These are phyloP conservation scores for Yamadazyma membranifaciens DNA, from an alignment of 1,139 yeast species.

Conservation along the genomic window DNA sequence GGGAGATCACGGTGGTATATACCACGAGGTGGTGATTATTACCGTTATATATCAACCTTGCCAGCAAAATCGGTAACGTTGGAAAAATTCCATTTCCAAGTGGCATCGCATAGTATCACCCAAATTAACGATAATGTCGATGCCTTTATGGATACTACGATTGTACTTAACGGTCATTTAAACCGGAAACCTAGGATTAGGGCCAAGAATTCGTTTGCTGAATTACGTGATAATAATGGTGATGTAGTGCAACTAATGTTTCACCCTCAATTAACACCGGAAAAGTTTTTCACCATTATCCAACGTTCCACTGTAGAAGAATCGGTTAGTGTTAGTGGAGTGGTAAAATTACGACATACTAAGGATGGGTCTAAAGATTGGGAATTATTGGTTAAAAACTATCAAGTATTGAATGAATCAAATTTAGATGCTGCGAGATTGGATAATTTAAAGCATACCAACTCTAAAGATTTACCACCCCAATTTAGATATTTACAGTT, in stretches of 20 bases:
- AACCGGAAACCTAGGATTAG: conserved; percentile 61
- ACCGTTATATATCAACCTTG: conserved; percentile 9
- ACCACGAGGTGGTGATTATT: not conserved
- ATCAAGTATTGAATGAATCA: conserved; percentile 65
- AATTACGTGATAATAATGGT: conserved; percentile 71
- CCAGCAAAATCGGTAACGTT: conserved; percentile 26
- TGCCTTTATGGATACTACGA: conserved; percentile 14
- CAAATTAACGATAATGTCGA: conserved; percentile 18
- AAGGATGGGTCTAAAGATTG: conserved; percentile 29
- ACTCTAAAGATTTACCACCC: conserved; percentile 63
- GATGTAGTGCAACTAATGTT: conserved; percentile 61
- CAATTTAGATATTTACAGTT: conserved; percentile 80
- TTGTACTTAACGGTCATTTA: conserved; percentile 75
- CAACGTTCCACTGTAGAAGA: conserved; percentile 63
- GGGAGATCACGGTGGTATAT: too few relatives aligned
- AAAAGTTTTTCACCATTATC: conserved; percentile 38
- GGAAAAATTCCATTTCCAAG: conserved; percentile 38
- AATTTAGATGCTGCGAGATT: conserved; percentile 70
- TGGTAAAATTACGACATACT: conserved; percentile 33
- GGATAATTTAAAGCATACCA: conserved; percentile 51
- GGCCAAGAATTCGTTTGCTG: conserved; percentile 60
- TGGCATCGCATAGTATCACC: conserved; percentile 32
- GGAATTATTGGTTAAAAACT: conserved; percentile 56
- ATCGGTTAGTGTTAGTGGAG: conserved; percentile 69
- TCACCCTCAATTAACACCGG: conserved; percentile 41